Evolutionary conservation across 345 rosid genomes (phyloP), one percentile per base, ranked within the genome.

Genomic region (Melastoma malabathricum): DNA sequence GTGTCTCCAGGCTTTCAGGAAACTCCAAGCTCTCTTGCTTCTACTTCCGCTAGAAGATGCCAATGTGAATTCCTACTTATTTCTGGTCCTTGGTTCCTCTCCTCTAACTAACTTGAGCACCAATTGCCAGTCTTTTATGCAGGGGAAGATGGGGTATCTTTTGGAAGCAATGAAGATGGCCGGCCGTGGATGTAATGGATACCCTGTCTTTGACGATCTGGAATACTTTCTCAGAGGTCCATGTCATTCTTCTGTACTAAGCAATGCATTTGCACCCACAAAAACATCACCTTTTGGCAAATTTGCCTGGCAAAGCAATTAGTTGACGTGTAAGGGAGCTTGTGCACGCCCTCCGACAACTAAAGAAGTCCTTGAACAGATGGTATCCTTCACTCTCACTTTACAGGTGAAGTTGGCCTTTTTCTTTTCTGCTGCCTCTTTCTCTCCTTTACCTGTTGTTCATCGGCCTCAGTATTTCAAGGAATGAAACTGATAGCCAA

Each of bases 1-100:
- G 89, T 4, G 63, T 79, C 6, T 61, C 82, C 65, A 71, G 84
- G 51, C 45, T 85, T 49, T 68, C 6, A 69, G 83, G 52, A 89
- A 82, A 69, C 79, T 89, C 23, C 68, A 70, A 3, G 93, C 82
- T 46, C 27, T 80, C 5, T 71, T 80, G 10, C 20, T 68, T 23
- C 64, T 66, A 19, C 56, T 79, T 27, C 85, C 95, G 9, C 27
- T 46, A 4, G 73, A 82, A 3, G 81, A 68, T 18, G 83, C 72
- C 38, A 65, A 65, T 87, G 89, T 89, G 54, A 27, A 6, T 5
- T 4, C 6, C 54, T 54, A 13, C n/a, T 44, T 1, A n/a, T 3
- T 41, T 0, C 2, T 17, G 3, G 10, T 39, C 1, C 0, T 3
- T 56, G 43, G 0, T 50, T 51, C 13, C 0, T 6, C 23, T 18